Evolutionary conservation across 129 eudicot genomes (phyloP), one percentile per base, ranked within the genome.

Genomic region (Dittrichia graveolens): DNA sequence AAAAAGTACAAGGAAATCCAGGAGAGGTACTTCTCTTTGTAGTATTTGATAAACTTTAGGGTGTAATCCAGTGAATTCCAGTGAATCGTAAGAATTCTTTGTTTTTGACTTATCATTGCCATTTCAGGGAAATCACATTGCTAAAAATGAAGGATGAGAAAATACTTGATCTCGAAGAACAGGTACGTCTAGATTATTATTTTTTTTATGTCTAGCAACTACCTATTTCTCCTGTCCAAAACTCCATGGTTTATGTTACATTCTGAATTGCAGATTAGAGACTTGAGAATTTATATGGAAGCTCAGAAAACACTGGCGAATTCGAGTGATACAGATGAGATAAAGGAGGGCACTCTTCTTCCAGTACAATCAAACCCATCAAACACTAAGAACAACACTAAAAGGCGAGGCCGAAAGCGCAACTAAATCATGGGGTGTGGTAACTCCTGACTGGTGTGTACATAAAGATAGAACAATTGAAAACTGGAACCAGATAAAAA

Each of bases 261-360:
- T 16, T 52, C 14, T 10, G 18, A 7, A 15, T 44, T 67, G 44
- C 87, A 93, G 97, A 91, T 91, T 19, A 84, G 97, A 71, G 99
- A 95, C 80, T 62, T 90, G 47, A 82, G 72, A 69, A 63, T 90
- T 50, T 95, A 81, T 74, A 61, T 86, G 42, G 94, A 86, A 88
- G 93, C 97, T 65, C 94, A 88, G 49, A 81, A 38, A 75, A 88
- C 84, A 65, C 16, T 94, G 38, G 77, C 88, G 12, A 81, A 56
- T 56, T 81, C 78, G 66, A 7, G 66, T 46, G 90, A 83, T 46
- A 63, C 85, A 41, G 85, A 90, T n/a, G 82, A 82, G 67, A 68
- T 85, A 18, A 88, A 71, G 66, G 99, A 91, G 65, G 99, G 95
- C 8, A 88, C 97, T 3, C 66, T 95, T 76, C 75, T 95, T 72